phyloP scores from a whole-genome alignment of 2,329 filamentous ascomycete genomes.

The Penicillium sp. region DNA sequence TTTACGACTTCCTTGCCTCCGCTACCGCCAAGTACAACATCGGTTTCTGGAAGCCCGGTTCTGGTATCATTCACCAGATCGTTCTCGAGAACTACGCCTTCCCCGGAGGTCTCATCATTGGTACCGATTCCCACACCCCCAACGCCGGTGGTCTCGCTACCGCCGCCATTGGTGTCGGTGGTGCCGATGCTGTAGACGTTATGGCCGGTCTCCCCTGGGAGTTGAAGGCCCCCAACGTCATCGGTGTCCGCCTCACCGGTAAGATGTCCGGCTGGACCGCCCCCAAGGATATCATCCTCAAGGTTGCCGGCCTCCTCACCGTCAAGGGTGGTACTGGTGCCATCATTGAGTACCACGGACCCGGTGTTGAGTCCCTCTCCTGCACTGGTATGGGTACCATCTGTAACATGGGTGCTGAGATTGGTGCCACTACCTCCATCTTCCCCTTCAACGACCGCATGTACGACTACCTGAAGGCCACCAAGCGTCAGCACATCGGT shows the following conservation, averaged over 20 bases:
- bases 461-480: constrained; percentile 91
- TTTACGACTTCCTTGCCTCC: constrained; percentile 93
- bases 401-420: constrained; percentile 64
- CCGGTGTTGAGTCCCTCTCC: constrained; percentile 69
- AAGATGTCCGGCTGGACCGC: constrained; percentile 84
- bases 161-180: constrained; percentile 92
- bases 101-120: constrained; percentile 95
- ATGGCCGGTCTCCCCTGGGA: constrained; percentile 98
- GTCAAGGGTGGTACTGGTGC: constrained; percentile 97
- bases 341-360: constrained; percentile 59
- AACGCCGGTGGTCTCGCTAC: constrained; percentile 96
- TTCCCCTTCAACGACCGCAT: constrained; percentile 99
- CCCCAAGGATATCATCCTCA: constrained; percentile 95
- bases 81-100: constrained; percentile 98
- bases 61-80: constrained; percentile 99
- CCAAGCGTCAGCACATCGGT: constrained; percentile 85
- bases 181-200: constrained; percentile 97
- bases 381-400: constrained; percentile 87
- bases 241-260: constrained; percentile 93
- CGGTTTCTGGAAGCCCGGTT: constrained; percentile 98
- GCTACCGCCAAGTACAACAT: constrained; percentile 99
- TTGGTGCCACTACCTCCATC: constrained; percentile 75
- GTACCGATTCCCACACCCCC: constrained; percentile 96
- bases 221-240: constrained; percentile 93
- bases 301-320: constrained; percentile 93